A percentile compares a stretch with the other conserved stretches of the same genome.
Conservation (phyloP, 345 rosid genomes). For the Salix koriyanagi region DNA sequence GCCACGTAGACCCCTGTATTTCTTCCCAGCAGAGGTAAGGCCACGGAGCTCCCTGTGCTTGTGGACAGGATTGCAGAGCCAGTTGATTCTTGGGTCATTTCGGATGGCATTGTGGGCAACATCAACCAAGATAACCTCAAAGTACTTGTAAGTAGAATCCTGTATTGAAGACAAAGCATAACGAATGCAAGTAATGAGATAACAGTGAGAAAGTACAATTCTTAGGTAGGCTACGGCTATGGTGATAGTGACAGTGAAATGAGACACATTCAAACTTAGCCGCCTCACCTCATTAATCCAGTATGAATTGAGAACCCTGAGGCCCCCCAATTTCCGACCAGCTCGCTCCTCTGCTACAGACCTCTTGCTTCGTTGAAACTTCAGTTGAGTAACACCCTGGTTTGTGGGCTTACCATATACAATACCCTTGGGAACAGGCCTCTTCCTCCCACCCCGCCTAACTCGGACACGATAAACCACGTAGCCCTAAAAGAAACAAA, state of each 20-base stretch:
- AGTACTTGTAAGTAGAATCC: conserved; percentile 98
- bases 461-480: conserved; percentile 83
- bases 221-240: background rate
- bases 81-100: conserved; percentile 85
- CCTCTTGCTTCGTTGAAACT: conserved; percentile 95
- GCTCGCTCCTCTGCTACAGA: conserved; percentile 99
- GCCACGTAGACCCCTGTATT: conserved; percentile 88
- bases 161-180: conserved; percentile 7
- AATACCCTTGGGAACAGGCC: conserved; percentile 96
- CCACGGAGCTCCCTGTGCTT: conserved; percentile 97
- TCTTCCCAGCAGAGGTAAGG: conserved; percentile 91
- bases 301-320: conserved; percentile 88
- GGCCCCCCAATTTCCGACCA: conserved; percentile 85
- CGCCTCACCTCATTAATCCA: conserved; percentile 84
- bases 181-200: no score
- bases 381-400: conserved; percentile 96
- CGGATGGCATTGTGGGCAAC: conserved; percentile 75
- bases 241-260: background rate
- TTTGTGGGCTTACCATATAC: conserved; percentile 82
- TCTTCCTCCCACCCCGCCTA: conserved; percentile 95
- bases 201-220: background rate
- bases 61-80: conserved; percentile 96
- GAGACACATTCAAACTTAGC: background rate
- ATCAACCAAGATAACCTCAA: conserved; percentile 83
- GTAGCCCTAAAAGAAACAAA: conserved; percentile 49